Evolutionary conservation across 1,284 basidiomycete species (phyloP), one percentile per base, ranked within the genome.

Genomic region (Marasmius sp.): DNA sequence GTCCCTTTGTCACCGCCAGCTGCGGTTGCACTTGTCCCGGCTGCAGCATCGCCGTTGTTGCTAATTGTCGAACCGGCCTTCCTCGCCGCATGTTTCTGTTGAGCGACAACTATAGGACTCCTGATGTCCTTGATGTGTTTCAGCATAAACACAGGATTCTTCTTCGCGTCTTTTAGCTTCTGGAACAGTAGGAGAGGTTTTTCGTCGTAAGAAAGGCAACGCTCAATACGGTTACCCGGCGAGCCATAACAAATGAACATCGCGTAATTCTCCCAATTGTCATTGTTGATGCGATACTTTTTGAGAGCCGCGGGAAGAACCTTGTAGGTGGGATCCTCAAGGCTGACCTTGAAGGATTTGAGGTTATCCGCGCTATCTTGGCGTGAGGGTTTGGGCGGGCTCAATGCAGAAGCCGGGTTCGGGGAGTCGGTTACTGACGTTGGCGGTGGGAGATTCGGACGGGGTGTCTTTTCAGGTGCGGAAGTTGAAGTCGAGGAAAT

Each of bases 221-320:
- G 88, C 74, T 99, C 97, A 78, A 87, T 87, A 22, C 89, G 87
- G 67, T 87, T 89, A 56, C 94, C 93, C 56, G 94, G 85, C 63
- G 91, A 89, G 14, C 94, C 96, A 74, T 96, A 98, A 71, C 96
- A 98, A 67, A 99, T 98, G 77, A 99, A 99, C 86, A 99, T 91
- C 27, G 97, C 97, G 79, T 99, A 99, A 71, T 94, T 92, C 80
- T 94, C 91, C 96, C 97, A 99, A 74, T 95, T 96, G 69, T 99
- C 97, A 72, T 96, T 96, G 72, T 96, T 91, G 77, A 99, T 98
- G 73, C 95, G 95, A 78, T 99, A 99, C 77, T 98, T 98, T 79
- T 98, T 98, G 66, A 99, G 81, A 16, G 97, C 97, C 0, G 97
- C 96, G 0, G 97, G 97, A 16, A 99, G 80, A 16, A 99, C 97